Evolutionary conservation across 176 grass and related monocot genomes (phyloP), one percentile per base, ranked within the genome.

Genomic region (Tillandsia fasciculata): DNA sequence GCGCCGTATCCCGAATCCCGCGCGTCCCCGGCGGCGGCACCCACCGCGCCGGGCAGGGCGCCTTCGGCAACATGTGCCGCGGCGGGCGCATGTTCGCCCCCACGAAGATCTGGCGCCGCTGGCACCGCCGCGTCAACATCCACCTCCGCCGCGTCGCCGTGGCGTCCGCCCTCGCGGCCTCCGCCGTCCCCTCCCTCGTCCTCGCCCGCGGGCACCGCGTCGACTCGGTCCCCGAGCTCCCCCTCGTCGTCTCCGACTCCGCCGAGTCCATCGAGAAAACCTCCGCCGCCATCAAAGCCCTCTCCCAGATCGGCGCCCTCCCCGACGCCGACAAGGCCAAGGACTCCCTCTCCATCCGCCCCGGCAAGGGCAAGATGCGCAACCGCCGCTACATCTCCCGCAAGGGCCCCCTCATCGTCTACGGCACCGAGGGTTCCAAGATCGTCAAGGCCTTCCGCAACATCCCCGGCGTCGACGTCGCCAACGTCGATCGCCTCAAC

Each of bases 371-470:
- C 2, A 96, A 96, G 79, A 85, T 85, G 84, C 81, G 91, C 53
- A 96, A 96, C 84, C 78, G 91, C 51, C 72, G 91, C 22, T 87
- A 96, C 79, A 83, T 90, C 57, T 87, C 78, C 70, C 84, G 91
- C 51, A 90, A 85, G 76, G 91, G 91, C 0, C 91, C 87, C 1
- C 87, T 96, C 66, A 59, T 96, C 7, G 82, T 96, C 58, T 90
- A 85, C 20, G 82, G 87, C 24, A 87, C 87, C 2, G 91, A 90
- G 84, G 91, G 91, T 0, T 90, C 87, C 26, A 96, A 96, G 76
- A 78, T 96, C 2, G 84, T 90, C n/a, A 96, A 90, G 79, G 87
- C 91, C 49, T 96, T 90, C 84, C 87, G 91, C 26, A 96, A 96
- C 67, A 81, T 96, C n/a, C 84, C 87, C 3, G 90, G 90, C 8